A percentile compares a stretch with the other conserved stretches of the same genome.
phyloP scores from a whole-genome alignment of 441 rosid species.

The Erysimum cheiri region DNA sequence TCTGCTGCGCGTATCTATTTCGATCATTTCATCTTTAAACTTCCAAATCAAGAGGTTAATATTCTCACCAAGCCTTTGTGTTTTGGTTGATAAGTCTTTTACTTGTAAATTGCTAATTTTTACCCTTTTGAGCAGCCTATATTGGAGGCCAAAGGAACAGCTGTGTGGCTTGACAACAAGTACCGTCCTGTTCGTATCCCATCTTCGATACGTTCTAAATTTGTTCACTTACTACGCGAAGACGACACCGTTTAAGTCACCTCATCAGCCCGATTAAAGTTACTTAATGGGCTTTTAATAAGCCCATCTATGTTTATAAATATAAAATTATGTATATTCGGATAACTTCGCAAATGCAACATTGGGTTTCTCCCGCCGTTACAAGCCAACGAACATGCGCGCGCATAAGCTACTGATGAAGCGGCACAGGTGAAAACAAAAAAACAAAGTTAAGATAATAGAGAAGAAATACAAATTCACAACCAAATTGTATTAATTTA shows the following conservation, averaged over 20 bases:
- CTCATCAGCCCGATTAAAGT: too few relatives aligned
- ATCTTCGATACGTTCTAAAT: slow-evolving; percentile 63
- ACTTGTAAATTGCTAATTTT: neutral
- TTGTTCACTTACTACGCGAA: slow-evolving; percentile 48
- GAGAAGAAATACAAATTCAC: neutral
- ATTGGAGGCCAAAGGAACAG: slow-evolving; percentile 79
- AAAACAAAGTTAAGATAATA: neutral
- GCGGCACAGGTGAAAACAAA: slow-evolving; percentile 13
- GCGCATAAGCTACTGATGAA: slow-evolving; percentile 36
- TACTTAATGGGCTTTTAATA: too few relatives aligned
- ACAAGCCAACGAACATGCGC: slow-evolving; percentile 6
- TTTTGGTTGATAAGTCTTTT: neutral
- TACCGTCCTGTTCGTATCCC: slow-evolving; percentile 84
- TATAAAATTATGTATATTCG: neutral
- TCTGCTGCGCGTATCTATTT: slow-evolving; percentile 68
- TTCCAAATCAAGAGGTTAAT: slow-evolving; percentile 67
- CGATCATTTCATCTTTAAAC: slow-evolving; percentile 68
- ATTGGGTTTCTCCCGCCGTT: slow-evolving; percentile 28
- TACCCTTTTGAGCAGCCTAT: slow-evolving; percentile 54
- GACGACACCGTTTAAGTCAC: slow-evolving; percentile 8
- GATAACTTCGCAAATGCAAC: neutral
- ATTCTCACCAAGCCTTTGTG: neutral
- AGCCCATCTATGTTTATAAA: neutral
- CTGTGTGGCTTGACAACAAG: slow-evolving; percentile 83
- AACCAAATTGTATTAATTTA: neutral